Conservation (phyloP, 2,329 filamentous ascomycete genomes). For the Alternaria angustiovoidea region DNA sequence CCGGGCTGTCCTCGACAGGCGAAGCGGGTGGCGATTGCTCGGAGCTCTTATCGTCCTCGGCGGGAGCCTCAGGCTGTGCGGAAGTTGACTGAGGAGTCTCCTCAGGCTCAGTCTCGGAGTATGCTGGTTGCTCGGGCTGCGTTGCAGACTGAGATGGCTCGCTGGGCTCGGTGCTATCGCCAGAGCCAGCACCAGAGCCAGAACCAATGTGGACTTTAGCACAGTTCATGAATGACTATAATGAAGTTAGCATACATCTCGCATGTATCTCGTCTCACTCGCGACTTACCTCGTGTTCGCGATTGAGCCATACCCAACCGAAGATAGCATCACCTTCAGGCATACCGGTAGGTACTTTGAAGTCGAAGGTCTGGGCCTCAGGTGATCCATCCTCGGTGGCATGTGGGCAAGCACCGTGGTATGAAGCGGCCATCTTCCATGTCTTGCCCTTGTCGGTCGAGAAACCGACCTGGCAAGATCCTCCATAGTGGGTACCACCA, state of each 20-base stretch:
- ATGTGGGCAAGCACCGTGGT: constrained; percentile 59
- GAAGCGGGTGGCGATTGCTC: constrained; percentile 4
- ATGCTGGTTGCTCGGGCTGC: constrained; percentile 19
- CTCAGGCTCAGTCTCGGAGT: constrained; percentile 22
- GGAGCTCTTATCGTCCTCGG: constrained; percentile 5
- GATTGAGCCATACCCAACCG: constrained; percentile 59
- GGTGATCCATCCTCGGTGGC: constrained; percentile 50
- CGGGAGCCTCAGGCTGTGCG: constrained; percentile 12
- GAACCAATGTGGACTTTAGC: constrained; percentile 54
- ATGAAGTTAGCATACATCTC: not conserved
- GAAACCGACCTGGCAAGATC: constrained; percentile 58
- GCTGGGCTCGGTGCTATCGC: constrained; percentile 9
- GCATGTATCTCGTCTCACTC: not conserved
- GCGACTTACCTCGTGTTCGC: constrained; percentile 51
- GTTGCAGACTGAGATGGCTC: constrained; percentile 21
- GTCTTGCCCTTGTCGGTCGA: constrained; percentile 54
- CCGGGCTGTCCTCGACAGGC: not conserved
- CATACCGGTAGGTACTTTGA: constrained; percentile 56
- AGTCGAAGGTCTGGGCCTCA: constrained; percentile 55
- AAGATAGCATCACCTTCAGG: constrained; percentile 55
- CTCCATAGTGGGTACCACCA: constrained; percentile 56
- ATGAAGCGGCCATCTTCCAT: constrained; percentile 56
- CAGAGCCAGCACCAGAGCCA: constrained; percentile 25
- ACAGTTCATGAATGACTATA: constrained; percentile 53
- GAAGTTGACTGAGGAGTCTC: constrained; percentile 9